Base-by-base conservation (phyloP, 2,329 filamentous ascomycete genomes). In the Penicillium capsulatum region DNA sequence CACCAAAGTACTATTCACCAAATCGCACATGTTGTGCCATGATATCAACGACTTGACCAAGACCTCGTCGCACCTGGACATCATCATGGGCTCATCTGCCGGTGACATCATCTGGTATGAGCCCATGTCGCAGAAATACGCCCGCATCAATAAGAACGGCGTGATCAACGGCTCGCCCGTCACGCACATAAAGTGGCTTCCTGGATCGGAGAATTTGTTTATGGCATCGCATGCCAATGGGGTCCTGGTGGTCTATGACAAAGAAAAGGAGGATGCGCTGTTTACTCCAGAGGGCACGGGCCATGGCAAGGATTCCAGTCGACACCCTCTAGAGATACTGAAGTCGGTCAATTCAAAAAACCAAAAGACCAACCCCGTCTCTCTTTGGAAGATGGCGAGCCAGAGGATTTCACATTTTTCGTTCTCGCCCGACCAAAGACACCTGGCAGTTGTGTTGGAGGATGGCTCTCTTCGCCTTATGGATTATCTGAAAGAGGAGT, bases 41-140 rank as follows among this genome's bases (percentile, higher is more conserved):
- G 91, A 97, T 64, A 80, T 95, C 29, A 97, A 98, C 60, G 70
- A 79, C 30, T 61, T 86, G 38, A 96, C 90, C 8, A 95, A 91
- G 66, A 83, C 80, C 35, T 61, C 77, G 3, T 80, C 76, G 4
- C 91, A 97, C 59, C 75, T 98, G 29, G 92, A 98, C 61, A 74
- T 98, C 14, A 81, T 95, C 41, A 86, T 98, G 81, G 92, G 92
- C 1, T 97, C 95, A 58, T 96, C 91, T 5, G 94, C 90, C 0
- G 89, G 90, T 27, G 92, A 98, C 64, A 89, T 98, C 33, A 91
- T 98, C 47, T 98, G 92, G 92, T 97, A 92, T 73, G 92, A 98
- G 66, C 90, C 92, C 8, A 86, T 96, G 57, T 91, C 89, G 27
- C 91, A 97, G 57, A 89, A 94, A 61, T 98, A 98, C 65, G 86